Evolutionary conservation across 2,329 filamentous ascomycete genomes (phyloP), one percentile per base, ranked within the genome.

Genomic region (Aspergillus caelatus): DNA sequence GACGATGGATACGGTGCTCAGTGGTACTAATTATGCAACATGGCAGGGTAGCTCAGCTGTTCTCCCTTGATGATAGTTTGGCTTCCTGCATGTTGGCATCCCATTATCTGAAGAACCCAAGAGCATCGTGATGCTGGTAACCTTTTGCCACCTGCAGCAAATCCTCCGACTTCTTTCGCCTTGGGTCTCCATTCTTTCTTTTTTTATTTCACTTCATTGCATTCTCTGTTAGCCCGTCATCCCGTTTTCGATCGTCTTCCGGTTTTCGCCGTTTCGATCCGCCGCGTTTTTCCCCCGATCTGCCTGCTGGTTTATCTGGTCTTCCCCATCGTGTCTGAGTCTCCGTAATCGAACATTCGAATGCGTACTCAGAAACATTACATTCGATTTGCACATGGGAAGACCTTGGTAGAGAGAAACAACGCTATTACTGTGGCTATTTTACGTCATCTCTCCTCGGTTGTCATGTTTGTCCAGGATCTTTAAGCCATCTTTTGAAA

Each of bases 1-100:
- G 82, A 84, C 73, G 82, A 84, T 76, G 80, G 80, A 84, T 79
- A 85, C 72, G 78, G 77, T 74, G 74, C 74, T 75, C 76, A 77
- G 68, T 81, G 79, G 79, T 81, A 80, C 74, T 81, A 74, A 80
- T 77, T 68, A 64, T 75, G 72, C 67, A 72, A 67, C 69, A 74
- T 68, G 66, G 70, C 68, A 65, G 72, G 60, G 71, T 68, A 72
- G 72, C 68, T 70, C 67, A 67, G 68, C 69, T 65, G 68, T 67
- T 64, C 54, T 63, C 45, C 64, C 65, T 63, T 50, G 54, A 53
- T 64, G 61, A 57, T 45, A 60, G 60, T 71, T 68, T 50, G 63
- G 60, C 68, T 71, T 71, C 63, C 67, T 73, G 70, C 68, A 60
- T 72, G 68, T 68, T 73, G 67, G 65, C 67, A 66, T 66, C 64